Base-by-base conservation (phyloP, 208 protist species). In the Trypanosoma cruzi region DNA sequence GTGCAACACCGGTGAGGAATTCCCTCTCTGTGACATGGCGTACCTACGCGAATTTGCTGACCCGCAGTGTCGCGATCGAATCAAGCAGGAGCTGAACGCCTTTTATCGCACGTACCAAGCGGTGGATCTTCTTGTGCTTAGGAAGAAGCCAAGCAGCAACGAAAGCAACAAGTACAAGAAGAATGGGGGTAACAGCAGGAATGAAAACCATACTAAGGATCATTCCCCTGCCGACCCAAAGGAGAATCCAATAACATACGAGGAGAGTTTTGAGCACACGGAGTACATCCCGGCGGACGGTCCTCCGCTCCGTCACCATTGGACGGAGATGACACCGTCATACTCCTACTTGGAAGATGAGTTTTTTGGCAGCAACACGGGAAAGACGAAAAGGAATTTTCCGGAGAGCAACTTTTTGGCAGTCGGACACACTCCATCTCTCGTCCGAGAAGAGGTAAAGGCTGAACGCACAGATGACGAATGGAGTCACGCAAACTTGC, bases 251-350 rank as follows among this genome's bases (percentile, higher is more conserved):
- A 61, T 95, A 26, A 29, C 49, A 34, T 95, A 85, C 81, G 74
- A 84, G 20, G 86, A 95, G 37, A 92, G 80, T 32, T 90, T 93
- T 63, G 90, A 95, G 73, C 82, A 90, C 77, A 82, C 79, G 34
- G 86, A 95, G 70, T 93, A 92, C 73, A 80, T 83, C 55, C 90
- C 90, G 0, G 36, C 71, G 1, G 49, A 34, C 24, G 56, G 69
- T 16, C 75, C 81, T 16, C 68, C 62, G n/a, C 82, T 75, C 29
- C 61, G 67, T 24, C 71, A 83, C 44, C 90, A 95, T 66, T 95
- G 90, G 90, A 88, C 84, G 11, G 84, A 91, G 53, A 67, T 88
- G 14, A 76, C 89, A 31, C 85, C 86, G 18, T 82, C 79, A 50
- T 95, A 86, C 68, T 85, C 82, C 7, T 90, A 92, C 64, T 73